A percentile compares a stretch with the other conserved stretches of the same genome.
phyloP scores from a whole-genome alignment of 768 basidiomycete genomes.

The Aureoboletus auriporus region DNA sequence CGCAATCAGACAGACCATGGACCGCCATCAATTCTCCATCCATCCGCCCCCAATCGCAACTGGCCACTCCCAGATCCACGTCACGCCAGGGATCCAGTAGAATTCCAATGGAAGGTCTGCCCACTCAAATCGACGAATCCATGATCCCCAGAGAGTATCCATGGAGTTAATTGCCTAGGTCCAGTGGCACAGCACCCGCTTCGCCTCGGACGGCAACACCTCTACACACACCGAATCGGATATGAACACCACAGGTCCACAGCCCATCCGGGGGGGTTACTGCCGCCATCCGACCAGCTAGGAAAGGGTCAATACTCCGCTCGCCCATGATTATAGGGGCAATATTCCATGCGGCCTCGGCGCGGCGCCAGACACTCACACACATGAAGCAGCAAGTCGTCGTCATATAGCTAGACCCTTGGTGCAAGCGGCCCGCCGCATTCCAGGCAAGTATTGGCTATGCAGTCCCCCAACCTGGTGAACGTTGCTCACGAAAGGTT shows the following conservation, averaged over 20 bases:
- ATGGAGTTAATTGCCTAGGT: background rate
- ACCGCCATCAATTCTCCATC: background rate
- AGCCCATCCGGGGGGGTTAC: background rate
- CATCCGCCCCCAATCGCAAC: too few species aligned
- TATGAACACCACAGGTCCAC: conserved; percentile 9
- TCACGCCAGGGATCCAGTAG: background rate
- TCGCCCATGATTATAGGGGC: conserved; percentile 5
- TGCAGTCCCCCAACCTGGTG: too few species aligned
- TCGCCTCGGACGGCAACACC: conserved; percentile 17
- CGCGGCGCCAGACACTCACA: conserved; percentile 7
- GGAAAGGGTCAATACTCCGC: background rate
- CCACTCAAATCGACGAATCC: too few species aligned
- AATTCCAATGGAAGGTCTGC: background rate
- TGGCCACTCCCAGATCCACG: background rate
- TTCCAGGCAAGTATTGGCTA: too few species aligned
- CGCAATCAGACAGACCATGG: too few species aligned
- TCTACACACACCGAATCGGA: background rate
- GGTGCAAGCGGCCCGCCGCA: too few species aligned
- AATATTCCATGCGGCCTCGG: conserved; percentile 18
- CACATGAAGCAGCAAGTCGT: background rate
- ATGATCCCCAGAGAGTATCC: too few species aligned
- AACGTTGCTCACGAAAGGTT: conserved; percentile 9
- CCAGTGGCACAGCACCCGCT: conserved; percentile 5
- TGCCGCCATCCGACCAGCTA: conserved; percentile 1
- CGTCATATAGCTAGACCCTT: too few species aligned